Percentiles rank a stretch among this genome's conserved stretches.
phyloP scores from a whole-genome alignment of 2,329 filamentous ascomycete genomes.

The Monilinia vaccinii-corymbosi region DNA sequence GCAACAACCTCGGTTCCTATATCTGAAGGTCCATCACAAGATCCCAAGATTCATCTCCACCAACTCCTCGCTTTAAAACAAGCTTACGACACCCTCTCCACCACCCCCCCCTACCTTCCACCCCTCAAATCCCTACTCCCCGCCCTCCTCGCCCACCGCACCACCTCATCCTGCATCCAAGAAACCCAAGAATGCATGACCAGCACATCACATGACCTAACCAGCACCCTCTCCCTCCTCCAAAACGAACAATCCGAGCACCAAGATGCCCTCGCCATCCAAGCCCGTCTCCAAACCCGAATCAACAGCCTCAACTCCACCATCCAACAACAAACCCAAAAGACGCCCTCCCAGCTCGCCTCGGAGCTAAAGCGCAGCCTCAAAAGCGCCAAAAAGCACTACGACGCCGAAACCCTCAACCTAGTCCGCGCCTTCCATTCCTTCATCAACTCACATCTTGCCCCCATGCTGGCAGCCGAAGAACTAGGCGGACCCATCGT shows the following conservation, averaged over 20 bases:
- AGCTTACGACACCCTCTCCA: constrained; percentile 56
- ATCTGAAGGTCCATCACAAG: constrained; percentile 23
- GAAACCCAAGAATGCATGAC: constrained; percentile 54
- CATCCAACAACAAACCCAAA: not conserved
- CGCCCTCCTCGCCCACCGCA: constrained; percentile 60
- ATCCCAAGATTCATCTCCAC: constrained; percentile 31
- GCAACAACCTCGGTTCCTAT: constrained; percentile 17
- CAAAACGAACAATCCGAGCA: constrained; percentile 43
- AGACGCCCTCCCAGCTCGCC: not conserved
- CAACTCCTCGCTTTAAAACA: constrained; percentile 47
- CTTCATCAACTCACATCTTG: constrained; percentile 64
- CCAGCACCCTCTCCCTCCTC: constrained; percentile 38
- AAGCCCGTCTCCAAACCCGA: constrained; percentile 44
- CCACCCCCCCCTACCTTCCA: constrained; percentile 57
- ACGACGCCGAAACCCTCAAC: constrained; percentile 50
- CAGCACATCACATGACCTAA: constrained; percentile 35
- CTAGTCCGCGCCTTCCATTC: constrained; percentile 55
- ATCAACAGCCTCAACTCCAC: constrained; percentile 44
- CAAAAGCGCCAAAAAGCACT: constrained; percentile 41
- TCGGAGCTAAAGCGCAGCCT: not conserved
- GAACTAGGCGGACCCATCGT: constrained; percentile 77
- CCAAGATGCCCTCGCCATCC: constrained; percentile 47
- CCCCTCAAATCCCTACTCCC: constrained; percentile 59
- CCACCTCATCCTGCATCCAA: constrained; percentile 52
- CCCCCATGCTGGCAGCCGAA: constrained; percentile 71